phyloP scores from a whole-genome alignment of 768 basidiomycete genomes.

The Candolleomyces eurysporus region DNA sequence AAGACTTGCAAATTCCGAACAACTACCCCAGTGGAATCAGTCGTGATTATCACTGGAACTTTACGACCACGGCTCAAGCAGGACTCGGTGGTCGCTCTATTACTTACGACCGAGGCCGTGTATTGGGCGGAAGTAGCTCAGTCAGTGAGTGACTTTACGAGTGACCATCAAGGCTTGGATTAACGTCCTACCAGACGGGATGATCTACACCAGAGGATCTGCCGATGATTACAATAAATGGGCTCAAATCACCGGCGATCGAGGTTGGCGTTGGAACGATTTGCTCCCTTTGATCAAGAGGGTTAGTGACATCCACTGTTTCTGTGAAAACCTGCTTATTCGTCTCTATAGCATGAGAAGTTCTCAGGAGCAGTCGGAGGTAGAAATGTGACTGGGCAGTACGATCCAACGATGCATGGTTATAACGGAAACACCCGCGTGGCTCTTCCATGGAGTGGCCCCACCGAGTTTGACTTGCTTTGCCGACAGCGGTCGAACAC shows the following conservation, averaged over 20 bases:
- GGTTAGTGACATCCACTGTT: not conserved
- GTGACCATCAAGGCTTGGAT: not conserved
- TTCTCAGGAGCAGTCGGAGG: constrained; percentile 15
- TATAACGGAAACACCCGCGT: constrained; percentile 29
- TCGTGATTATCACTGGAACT: constrained; percentile 30
- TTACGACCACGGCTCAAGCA: constrained; percentile 24
- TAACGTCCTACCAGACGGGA: constrained; percentile 12
- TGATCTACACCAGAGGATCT: constrained; percentile 23
- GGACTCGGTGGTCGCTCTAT: constrained; percentile 23
- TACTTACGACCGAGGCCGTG: constrained; percentile 24
- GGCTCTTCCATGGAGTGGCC: constrained; percentile 29
- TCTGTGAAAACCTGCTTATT: not conserved
- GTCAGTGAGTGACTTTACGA: constrained; percentile 21
- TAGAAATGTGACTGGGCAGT: constrained; percentile 15
- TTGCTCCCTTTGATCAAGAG: constrained; percentile 20
- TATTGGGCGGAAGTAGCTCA: constrained; percentile 32
- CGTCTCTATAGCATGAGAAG: constrained; percentile 17
- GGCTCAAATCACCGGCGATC: constrained; percentile 17
- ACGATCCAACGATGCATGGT: constrained; percentile 16
- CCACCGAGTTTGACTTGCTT: constrained; percentile 23
- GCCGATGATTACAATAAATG: constrained; percentile 21
- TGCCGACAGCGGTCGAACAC: constrained; percentile 31
- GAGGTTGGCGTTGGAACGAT: constrained; percentile 22
- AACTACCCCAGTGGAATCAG: not conserved
- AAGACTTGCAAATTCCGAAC: constrained; percentile 17